Conservation (phyloP, 2,329 filamentous ascomycete genomes). For the Penicillium nordicum region DNA sequence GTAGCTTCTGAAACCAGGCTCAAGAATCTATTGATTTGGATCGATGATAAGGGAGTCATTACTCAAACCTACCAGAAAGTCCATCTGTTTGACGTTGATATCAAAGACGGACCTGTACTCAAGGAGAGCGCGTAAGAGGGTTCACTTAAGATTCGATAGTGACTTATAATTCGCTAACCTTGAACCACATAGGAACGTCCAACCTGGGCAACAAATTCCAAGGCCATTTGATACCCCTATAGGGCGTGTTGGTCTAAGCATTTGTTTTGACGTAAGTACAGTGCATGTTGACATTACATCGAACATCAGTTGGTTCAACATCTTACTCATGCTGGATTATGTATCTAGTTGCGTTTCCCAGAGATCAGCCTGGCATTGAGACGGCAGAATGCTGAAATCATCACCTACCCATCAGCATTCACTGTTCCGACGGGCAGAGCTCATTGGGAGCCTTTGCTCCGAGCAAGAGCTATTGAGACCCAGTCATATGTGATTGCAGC, state of each 20-base stretch:
- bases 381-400: constrained; percentile 65
- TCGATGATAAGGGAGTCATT: constrained; percentile 58
- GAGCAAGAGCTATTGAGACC: constrained; percentile 81
- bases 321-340: background rate
- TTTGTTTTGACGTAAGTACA: constrained; percentile 73
- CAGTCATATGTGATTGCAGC: constrained; percentile 84
- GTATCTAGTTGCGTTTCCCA: constrained; percentile 66
- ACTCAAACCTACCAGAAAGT: constrained; percentile 76
- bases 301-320: background rate
- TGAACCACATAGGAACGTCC: constrained; percentile 51
- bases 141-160: too few species aligned
- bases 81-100: constrained; percentile 77
- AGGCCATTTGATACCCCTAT: constrained; percentile 69
- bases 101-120: constrained; percentile 55
- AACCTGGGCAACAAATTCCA: constrained; percentile 62
- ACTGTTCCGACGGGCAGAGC: constrained; percentile 79
- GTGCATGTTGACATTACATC: background rate
- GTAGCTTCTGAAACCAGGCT: constrained; percentile 55
- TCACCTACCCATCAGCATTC: constrained; percentile 88
- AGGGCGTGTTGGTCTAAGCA: constrained; percentile 72
- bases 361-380: constrained; percentile 68
- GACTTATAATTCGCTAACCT: background rate
- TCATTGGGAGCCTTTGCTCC: constrained; percentile 79
- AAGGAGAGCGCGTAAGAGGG: constrained; percentile 55
- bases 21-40: constrained; percentile 66